Evolutionary conservation across 805 yeast species (phyloP), one percentile per base, ranked within the genome.

Genomic region (Millerozyma miso): DNA sequence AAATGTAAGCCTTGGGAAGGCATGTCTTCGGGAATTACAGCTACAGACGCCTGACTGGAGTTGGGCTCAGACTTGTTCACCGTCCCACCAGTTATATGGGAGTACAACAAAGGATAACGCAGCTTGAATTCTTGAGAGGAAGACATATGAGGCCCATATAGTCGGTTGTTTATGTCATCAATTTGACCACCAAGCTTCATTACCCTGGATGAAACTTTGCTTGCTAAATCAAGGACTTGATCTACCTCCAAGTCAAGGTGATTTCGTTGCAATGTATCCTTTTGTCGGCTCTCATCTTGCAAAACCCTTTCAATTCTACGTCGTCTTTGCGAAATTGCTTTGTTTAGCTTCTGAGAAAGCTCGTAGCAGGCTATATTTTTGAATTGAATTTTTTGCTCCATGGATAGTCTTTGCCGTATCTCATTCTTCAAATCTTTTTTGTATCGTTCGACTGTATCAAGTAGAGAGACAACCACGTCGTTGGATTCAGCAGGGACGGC

Each of bases 371-470:
- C 57, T 19, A 69, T 63, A 49, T 70, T 70, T 42, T 66, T 65
- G 45, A 57, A 59, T 50, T 70, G 76, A 34, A 71, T 59, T 44
- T 57, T 58, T 51, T 69, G 74, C 48, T 71, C 75, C 12, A 62
- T 51, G 7, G 65, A 51, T 36, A 71, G 48, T 35, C 63, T 62
- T 19, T 47, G 47, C 42, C 65, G 56, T 34, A 69, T 60, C 38
- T 67, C 72, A 31, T 46, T 48, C 44, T 62, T 53, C 40, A 71
- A 55, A 42, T 71, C 76, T 19, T 53, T 47, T 44, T 68, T 69
- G 45, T 68, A 71, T 37, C 60, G 60, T 16, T 51, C 19, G 4
- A 64, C 49, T 4, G 63, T 67, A 16, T 48, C 46, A 19, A 62
- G 38, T 14, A 69, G 45, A 15, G 65, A 45, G 12, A 52, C 53